Conservation (phyloP, 140 eudicot genomes). For the Erigeron philadelphicus region DNA sequence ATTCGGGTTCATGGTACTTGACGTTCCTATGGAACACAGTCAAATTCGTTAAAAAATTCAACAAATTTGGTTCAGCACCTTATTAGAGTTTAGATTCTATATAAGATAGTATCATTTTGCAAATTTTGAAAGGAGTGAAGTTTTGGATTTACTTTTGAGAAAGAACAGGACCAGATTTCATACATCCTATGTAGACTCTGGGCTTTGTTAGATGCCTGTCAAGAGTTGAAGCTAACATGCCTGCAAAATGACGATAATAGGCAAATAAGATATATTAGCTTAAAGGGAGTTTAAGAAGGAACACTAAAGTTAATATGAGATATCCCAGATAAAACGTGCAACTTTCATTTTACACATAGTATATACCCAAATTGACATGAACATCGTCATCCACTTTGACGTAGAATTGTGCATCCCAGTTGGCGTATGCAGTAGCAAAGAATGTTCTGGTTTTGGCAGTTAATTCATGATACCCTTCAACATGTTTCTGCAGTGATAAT, state of each 20-base stretch:
- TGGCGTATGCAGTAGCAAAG: constrained; percentile 60
- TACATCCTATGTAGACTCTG: constrained; percentile 67
- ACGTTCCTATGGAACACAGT: constrained; percentile 41
- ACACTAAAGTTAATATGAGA: neutral
- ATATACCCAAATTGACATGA: constrained; percentile 76
- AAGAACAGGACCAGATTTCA: constrained; percentile 89
- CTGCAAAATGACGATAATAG: constrained; percentile 32
- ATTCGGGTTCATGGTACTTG: constrained; percentile 67
- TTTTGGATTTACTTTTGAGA: constrained; percentile 47
- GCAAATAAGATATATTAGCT: constrained; percentile 4
- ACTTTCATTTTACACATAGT: neutral
- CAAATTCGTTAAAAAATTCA: neutral
- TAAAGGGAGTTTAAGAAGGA: neutral
- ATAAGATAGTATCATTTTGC: neutral
- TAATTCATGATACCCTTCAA: constrained; percentile 81
- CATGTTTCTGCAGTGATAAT: constrained; percentile 47
- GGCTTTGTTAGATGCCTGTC: constrained; percentile 63
- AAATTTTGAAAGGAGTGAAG: neutral
- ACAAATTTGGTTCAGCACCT: neutral
- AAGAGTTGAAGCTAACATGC: constrained; percentile 60
- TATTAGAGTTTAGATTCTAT: neutral
- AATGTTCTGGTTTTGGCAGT: constrained; percentile 73
- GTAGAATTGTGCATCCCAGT: constrained; percentile 81
- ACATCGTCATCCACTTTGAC: constrained; percentile 82
- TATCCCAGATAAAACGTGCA: constrained; percentile 6